Percentiles rank a stretch among this genome's conserved stretches.
phyloP scores from a whole-genome alignment of 2,329 filamentous ascomycete species.

The Aureobasidium uvarum region DNA sequence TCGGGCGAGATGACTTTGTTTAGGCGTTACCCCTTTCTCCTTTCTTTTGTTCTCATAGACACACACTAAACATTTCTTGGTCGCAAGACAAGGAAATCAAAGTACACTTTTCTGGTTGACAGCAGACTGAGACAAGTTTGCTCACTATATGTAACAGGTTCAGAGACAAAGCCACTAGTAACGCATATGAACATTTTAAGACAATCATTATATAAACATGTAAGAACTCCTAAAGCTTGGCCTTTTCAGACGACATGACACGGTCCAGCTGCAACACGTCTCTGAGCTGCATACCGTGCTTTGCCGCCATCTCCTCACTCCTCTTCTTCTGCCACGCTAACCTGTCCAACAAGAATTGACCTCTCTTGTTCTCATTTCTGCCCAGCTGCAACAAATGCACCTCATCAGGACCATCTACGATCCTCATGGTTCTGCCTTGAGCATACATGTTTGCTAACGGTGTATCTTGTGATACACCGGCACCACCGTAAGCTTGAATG shows the following conservation, averaged over 20 bases:
- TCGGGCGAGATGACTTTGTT: background rate
- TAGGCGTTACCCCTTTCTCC: background rate
- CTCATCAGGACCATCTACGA: constrained; percentile 85
- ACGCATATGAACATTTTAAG: background rate
- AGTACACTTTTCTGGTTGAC: no score
- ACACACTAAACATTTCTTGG: background rate
- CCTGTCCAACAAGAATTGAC: constrained; percentile 56
- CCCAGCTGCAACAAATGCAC: constrained; percentile 84
- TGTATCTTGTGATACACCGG: constrained; percentile 91
- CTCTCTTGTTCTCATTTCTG: constrained; percentile 73
- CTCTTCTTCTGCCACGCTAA: constrained; percentile 64
- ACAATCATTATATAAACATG: constrained; percentile 8
- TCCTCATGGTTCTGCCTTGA: constrained; percentile 39
- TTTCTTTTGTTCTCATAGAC: constrained; percentile 2
- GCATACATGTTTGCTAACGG: constrained; percentile 66
- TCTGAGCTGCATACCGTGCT: constrained; percentile 52
- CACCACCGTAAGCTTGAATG: constrained; percentile 87
- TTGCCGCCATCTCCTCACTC: constrained; percentile 63
- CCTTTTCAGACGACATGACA: constrained; percentile 40
- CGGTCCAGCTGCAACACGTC: constrained; percentile 47
- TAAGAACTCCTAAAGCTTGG: constrained; percentile 40
- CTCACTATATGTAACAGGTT: background rate
- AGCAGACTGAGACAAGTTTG: background rate
- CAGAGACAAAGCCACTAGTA: background rate
- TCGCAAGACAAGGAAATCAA: background rate